Evolutionary conservation across 306 rosid species (phyloP).

Genomic region (Malus sylvestris): DNA sequence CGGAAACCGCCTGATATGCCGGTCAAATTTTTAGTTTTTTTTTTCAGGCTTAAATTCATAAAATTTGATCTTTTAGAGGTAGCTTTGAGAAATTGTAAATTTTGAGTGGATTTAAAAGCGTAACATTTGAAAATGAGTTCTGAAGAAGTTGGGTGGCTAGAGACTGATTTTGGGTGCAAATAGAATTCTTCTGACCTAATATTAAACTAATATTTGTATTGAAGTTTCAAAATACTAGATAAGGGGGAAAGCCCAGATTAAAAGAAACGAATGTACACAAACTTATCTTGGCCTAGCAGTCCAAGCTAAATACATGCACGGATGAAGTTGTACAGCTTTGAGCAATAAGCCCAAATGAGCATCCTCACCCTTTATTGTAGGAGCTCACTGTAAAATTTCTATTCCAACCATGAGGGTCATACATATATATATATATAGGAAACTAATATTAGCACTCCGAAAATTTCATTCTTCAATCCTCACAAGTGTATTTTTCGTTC

Average conservation of each 20-base stretch:
- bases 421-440: no score
- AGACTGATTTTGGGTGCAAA: not conserved
- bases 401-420: no score
- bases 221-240: not conserved
- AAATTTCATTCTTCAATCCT: no score
- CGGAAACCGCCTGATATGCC: not conserved
- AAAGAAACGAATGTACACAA: not conserved
- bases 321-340: not conserved
- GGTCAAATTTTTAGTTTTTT: not conserved
- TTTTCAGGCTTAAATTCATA: no score
- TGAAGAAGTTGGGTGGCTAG: not conserved
- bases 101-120: not conserved
- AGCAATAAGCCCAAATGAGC: not conserved
- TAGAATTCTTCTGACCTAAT: not conserved
- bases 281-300: not conserved
- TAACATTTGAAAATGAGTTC: not conserved
- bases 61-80: no score
- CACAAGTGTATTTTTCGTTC: no score
- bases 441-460: no score
- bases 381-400: not conserved
- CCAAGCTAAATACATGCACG: not conserved
- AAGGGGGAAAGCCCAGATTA: not conserved
- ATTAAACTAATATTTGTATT: not conserved
- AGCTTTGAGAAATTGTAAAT: no score
- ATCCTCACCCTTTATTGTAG: not conserved